A percentile compares a stretch with the other conserved stretches of the same genome.
Evolutionary conservation across 2,329 filamentous ascomycete genomes (phyloP).

Genomic region (Daldinia sp.): DNA sequence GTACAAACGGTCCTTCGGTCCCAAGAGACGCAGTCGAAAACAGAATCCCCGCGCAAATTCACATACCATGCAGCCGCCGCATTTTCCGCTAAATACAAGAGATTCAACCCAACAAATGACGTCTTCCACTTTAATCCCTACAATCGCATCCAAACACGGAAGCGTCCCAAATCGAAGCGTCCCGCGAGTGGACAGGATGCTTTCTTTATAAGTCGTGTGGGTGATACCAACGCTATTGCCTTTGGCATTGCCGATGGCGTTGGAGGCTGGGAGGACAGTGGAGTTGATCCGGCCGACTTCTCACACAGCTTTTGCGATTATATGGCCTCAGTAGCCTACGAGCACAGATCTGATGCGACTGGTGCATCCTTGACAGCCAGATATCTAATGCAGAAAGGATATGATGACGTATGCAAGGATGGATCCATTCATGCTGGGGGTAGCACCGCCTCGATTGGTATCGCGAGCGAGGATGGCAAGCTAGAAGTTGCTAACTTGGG

Average conservation of each 20-base stretch:
- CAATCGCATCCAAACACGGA: conserved; percentile 67
- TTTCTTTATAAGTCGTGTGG: conserved; percentile 90
- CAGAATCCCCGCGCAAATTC: conserved; percentile 56
- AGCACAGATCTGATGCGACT: conserved; percentile 57
- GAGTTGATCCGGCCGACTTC: conserved; percentile 94
- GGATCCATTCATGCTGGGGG: conserved; percentile 81
- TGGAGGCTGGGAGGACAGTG: conserved; percentile 92
- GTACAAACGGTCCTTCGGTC: conserved; percentile 43
- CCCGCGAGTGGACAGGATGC: conserved; percentile 93
- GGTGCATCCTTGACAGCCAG: conserved; percentile 67
- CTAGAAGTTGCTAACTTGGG: conserved; percentile 94
- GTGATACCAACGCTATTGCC: conserved; percentile 76
- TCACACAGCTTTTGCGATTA: conserved; percentile 93
- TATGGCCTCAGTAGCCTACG: conserved; percentile 83
- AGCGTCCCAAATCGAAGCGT: conserved; percentile 68
- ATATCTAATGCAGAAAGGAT: conserved; percentile 83
- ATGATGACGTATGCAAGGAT: conserved; percentile 83
- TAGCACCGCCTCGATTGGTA: conserved; percentile 90
- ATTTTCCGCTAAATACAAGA: conserved; percentile 78
- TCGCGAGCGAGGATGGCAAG: conserved; percentile 77
- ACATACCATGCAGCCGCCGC: conserved; percentile 80
- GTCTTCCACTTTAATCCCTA: conserved; percentile 79
- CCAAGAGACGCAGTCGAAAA: conserved; percentile 36
- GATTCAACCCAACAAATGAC: conserved; percentile 75
- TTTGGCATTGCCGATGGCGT: conserved; percentile 95